Percentiles rank a stretch among this genome's conserved stretches.
Evolutionary conservation across 805 yeast genomes (phyloP).

Genomic region (Cyberlindnera mrakii): DNA sequence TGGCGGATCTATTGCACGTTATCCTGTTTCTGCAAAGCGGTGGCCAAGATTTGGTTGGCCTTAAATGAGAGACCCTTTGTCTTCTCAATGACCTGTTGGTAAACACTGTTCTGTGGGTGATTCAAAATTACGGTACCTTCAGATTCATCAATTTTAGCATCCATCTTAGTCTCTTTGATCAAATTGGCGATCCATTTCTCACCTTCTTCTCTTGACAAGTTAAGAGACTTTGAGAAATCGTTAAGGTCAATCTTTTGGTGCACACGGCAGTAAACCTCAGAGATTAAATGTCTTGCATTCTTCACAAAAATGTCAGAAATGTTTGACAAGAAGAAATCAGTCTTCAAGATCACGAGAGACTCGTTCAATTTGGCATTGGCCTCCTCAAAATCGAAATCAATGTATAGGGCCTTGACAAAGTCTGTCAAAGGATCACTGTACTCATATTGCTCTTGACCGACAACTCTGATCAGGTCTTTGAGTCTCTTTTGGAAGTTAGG

Average conservation of each 20-base stretch:
- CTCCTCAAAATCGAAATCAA: conserved; percentile 52
- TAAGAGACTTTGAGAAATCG: conserved; percentile 38
- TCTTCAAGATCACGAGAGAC: conserved; percentile 40
- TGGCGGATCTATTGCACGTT: background rate
- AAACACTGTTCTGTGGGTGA: conserved; percentile 47
- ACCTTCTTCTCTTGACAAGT: conserved; percentile 39
- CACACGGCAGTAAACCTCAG: conserved; percentile 49
- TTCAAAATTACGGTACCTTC: conserved; percentile 48
- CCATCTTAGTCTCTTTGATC: conserved; percentile 43
- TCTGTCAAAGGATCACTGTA: conserved; percentile 59
- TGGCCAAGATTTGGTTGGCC: conserved; percentile 49
- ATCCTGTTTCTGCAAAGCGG: conserved; percentile 31
- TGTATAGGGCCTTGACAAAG: conserved; percentile 48
- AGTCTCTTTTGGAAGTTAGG: conserved; percentile 44
- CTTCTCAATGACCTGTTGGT: conserved; percentile 64
- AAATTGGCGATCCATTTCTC: conserved; percentile 46
- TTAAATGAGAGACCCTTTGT: conserved; percentile 60
- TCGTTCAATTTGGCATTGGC: conserved; percentile 43
- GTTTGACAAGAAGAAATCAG: conserved; percentile 51
- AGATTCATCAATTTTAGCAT: conserved; percentile 47
- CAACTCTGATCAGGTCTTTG: conserved; percentile 51
- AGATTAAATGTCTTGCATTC: conserved; percentile 43
- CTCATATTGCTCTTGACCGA: conserved; percentile 59
- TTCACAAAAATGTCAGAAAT: conserved; percentile 36
- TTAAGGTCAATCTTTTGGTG: conserved; percentile 43